Percentiles rank a stretch among this genome's conserved stretches.
phyloP scores from a whole-genome alignment of 2,329 filamentous ascomycete species.

The Periconia sp. region DNA sequence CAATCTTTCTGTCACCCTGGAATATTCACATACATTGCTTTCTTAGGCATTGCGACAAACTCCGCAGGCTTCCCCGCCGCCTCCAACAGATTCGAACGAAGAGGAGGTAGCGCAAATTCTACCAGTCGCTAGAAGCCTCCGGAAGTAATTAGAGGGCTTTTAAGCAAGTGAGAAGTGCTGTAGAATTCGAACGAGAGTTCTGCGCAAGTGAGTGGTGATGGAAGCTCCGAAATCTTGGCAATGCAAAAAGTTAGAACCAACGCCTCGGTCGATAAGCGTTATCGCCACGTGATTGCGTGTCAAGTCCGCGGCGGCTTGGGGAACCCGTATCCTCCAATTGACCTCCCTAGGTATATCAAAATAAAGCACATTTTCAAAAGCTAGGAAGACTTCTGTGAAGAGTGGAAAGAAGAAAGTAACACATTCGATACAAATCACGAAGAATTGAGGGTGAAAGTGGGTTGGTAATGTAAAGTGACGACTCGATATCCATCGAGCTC shows the following conservation, averaged over 20 bases:
- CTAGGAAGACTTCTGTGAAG: too few species aligned
- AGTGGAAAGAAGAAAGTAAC: too few species aligned
- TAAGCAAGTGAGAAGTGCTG: neutral
- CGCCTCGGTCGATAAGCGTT: neutral
- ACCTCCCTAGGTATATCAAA: too few species aligned
- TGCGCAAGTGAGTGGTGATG: constrained; percentile 4
- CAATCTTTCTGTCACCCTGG: neutral
- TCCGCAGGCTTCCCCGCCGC: constrained; percentile 36
- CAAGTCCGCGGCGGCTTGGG: too few species aligned
- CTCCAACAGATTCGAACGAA: constrained; percentile 7
- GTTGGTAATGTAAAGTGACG: neutral
- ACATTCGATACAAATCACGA: neutral
- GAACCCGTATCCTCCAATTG: too few species aligned
- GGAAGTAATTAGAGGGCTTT: constrained; percentile 1
- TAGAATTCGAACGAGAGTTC: constrained; percentile 3
- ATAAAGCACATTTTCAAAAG: too few species aligned
- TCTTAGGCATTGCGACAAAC: constrained; percentile 40
- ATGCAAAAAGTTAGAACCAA: constrained; percentile 14
- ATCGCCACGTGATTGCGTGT: neutral
- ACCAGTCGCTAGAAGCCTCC: neutral
- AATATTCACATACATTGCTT: constrained; percentile 36
- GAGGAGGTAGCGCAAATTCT: neutral
- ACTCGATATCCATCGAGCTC: neutral
- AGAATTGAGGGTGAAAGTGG: neutral
- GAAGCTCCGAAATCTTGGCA: constrained; percentile 14